Conservation (phyloP, 257 asterid genomes). For the Plantago elongata region DNA sequence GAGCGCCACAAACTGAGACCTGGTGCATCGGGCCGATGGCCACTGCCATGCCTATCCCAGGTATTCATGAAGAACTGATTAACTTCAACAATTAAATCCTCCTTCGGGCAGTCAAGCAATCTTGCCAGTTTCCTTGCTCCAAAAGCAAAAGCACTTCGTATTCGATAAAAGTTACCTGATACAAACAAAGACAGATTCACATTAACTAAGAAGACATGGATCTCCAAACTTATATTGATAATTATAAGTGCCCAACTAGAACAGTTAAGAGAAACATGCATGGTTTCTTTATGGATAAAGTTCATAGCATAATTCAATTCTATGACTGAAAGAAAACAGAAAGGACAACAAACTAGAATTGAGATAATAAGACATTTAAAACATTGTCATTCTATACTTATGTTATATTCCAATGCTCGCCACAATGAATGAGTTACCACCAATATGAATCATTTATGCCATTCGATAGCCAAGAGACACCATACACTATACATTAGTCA, state of each 20-base stretch:
- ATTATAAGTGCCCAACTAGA: conserved; percentile 9
- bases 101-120: conserved; percentile 68
- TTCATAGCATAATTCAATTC: not conserved
- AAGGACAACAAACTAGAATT: too few species aligned
- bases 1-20: conserved; percentile 35
- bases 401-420: too few species aligned
- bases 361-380: too few species aligned
- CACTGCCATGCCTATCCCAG: conserved; percentile 89
- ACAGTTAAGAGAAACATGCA: not conserved
- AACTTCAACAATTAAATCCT: conserved; percentile 50
- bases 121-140: conserved; percentile 85
- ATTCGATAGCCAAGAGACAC: too few species aligned
- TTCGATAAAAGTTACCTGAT: conserved; percentile 81
- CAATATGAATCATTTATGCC: too few species aligned
- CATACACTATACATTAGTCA: too few species aligned
- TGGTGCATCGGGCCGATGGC: conserved; percentile 89
- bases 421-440: too few species aligned
- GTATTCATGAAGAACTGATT: conserved; percentile 87
- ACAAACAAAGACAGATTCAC: conserved; percentile 16
- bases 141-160: conserved; percentile 90
- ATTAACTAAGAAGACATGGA: conserved; percentile 9
- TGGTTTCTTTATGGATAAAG: not conserved
- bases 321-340: not conserved
- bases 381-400: too few species aligned
- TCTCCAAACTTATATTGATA: not conserved